Conservation (phyloP, 1,284 basidiomycete genomes). For the Puccinia brachypodii region DNA sequence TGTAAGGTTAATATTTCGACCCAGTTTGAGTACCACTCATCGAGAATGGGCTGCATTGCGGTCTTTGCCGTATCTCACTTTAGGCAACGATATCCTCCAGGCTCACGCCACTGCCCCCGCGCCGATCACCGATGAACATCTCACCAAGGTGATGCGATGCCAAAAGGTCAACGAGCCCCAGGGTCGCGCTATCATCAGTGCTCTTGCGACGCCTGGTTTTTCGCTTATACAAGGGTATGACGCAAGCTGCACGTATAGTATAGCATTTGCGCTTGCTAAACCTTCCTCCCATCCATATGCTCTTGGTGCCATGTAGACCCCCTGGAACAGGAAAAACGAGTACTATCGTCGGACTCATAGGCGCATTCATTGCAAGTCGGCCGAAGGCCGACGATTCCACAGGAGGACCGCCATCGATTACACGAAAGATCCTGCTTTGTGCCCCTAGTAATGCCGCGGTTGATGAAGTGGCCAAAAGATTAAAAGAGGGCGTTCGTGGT, state of each 20-base stretch:
- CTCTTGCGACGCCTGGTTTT: slow-evolving; percentile 75
- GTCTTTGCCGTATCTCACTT: slow-evolving; percentile 78
- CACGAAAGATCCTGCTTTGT: slow-evolving; percentile 80
- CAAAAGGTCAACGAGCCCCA: slow-evolving; percentile 91
- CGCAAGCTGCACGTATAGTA: neutral
- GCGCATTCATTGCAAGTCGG: slow-evolving; percentile 72
- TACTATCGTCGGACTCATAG: slow-evolving; percentile 92
- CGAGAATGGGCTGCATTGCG: slow-evolving; percentile 88
- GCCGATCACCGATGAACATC: slow-evolving; percentile 62
- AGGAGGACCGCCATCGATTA: slow-evolving; percentile 49
- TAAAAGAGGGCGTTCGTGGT: slow-evolving; percentile 74
- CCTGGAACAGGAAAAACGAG: slow-evolving; percentile 99
- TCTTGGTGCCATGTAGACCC: slow-evolving; percentile 64
- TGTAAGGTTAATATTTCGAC: slow-evolving; percentile 5
- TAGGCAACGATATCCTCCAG: slow-evolving; percentile 69
- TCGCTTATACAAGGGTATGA: slow-evolving; percentile 89
- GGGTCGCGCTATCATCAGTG: slow-evolving; percentile 79
- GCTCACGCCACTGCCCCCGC: slow-evolving; percentile 63
- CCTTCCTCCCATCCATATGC: neutral
- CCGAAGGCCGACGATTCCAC: slow-evolving; percentile 55
- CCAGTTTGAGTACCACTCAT: slow-evolving; percentile 81
- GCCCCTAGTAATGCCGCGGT: slow-evolving; percentile 99
- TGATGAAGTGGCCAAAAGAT: slow-evolving; percentile 86
- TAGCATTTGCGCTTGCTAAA: slow-evolving; percentile 6
- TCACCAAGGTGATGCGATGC: slow-evolving; percentile 68